phyloP scores from a whole-genome alignment of 768 basidiomycete genomes.

The Stropharia rugosoannulata region DNA sequence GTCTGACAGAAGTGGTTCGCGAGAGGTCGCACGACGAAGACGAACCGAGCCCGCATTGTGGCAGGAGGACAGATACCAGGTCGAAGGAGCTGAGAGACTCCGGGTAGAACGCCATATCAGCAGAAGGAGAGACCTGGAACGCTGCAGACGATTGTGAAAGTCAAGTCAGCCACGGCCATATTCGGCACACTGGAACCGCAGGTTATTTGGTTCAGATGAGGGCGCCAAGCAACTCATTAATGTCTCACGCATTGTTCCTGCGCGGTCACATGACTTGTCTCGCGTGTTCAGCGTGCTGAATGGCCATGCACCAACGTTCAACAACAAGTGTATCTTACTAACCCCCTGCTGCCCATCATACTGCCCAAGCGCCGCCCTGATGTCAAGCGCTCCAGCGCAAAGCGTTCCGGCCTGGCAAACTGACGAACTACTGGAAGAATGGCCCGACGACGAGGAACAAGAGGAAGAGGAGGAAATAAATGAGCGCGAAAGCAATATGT shows the following conservation, averaged over 20 bases:
- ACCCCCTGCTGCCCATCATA: background rate
- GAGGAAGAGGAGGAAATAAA: constrained; percentile 37
- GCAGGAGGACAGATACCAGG: constrained; percentile 1
- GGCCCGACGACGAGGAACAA: constrained; percentile 77
- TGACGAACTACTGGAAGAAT: constrained; percentile 89
- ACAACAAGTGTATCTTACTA: background rate
- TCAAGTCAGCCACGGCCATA: too few species aligned
- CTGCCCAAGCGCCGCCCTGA: constrained; percentile 20
- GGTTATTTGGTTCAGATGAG: constrained; percentile 6
- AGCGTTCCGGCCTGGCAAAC: constrained; percentile 76
- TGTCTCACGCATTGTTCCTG: constrained; percentile 3
- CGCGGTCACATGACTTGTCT: constrained; percentile 19
- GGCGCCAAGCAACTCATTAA: constrained; percentile 7
- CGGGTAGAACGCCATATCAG: background rate
- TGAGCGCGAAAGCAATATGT: constrained; percentile 34
- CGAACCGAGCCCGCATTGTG: background rate
- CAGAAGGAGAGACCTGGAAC: background rate
- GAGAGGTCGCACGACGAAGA: background rate
- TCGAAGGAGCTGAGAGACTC: constrained; percentile 5
- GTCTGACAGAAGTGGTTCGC: constrained; percentile 2
- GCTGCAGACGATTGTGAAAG: background rate
- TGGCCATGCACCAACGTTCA: constrained; percentile 14
- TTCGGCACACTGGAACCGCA: too few species aligned
- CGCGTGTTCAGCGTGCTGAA: background rate
- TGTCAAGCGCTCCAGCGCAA: constrained; percentile 23